phyloP scores from a whole-genome alignment of 2,329 filamentous ascomycete genomes.

The Aureobasidium uvarum region DNA sequence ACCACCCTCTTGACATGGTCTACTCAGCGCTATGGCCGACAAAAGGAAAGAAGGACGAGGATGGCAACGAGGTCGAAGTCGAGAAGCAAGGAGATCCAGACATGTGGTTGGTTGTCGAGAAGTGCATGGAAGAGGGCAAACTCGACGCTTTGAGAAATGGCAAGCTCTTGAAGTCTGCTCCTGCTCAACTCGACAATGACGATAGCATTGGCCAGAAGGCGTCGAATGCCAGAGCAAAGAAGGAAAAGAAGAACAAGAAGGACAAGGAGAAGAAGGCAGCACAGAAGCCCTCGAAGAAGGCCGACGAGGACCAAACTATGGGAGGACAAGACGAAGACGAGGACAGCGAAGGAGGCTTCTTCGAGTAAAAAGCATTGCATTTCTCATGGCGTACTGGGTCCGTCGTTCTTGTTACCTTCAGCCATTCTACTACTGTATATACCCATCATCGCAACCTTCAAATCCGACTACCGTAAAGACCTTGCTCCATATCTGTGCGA shows the following conservation, averaged over 20 bases:
- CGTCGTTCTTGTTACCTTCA: neutral
- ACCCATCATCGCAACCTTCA: conserved; percentile 8
- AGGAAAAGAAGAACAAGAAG: conserved; percentile 22
- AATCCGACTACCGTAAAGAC: neutral
- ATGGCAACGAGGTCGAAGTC: conserved; percentile 38
- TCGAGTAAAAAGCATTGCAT: conserved; percentile 32
- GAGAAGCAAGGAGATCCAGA: conserved; percentile 48
- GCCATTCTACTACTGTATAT: conserved; percentile 14
- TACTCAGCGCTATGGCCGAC: conserved; percentile 60
- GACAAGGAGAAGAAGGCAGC: conserved; percentile 13
- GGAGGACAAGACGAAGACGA: conserved; percentile 34
- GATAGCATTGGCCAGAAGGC: conserved; percentile 14
- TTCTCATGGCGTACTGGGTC: neutral
- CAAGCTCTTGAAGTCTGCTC: conserved; percentile 33
- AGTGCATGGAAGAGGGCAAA: conserved; percentile 59
- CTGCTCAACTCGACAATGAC: conserved; percentile 28
- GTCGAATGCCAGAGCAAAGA: conserved; percentile 22
- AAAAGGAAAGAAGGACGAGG: conserved; percentile 37
- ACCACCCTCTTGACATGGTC: conserved; percentile 66
- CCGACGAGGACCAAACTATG: conserved; percentile 20
- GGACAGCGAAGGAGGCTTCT: conserved; percentile 41
- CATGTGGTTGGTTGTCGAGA: conserved; percentile 68
- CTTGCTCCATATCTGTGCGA: neutral
- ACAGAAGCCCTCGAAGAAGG: conserved; percentile 17
- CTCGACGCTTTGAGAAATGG: conserved; percentile 59